phyloP scores from a whole-genome alignment of 2,329 filamentous ascomycete species.

The Colletotrichum chrysophilum region DNA sequence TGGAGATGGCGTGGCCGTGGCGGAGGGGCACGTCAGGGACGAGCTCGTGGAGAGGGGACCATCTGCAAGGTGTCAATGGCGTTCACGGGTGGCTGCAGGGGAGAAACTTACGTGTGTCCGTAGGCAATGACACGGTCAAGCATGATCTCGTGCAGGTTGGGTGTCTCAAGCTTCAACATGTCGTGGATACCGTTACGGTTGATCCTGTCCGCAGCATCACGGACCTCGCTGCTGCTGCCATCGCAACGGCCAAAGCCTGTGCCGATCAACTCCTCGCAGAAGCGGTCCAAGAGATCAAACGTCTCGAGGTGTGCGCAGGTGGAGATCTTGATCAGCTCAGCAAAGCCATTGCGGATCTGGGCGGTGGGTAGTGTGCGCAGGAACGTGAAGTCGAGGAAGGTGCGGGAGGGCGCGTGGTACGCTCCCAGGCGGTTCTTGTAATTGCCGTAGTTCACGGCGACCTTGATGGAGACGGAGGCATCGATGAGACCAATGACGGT shows the following conservation, averaged over 20 bases:
- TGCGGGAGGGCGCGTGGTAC: constrained; percentile 75
- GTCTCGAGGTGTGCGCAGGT: constrained; percentile 71
- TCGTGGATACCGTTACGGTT: constrained; percentile 73
- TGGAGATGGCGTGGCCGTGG: constrained; percentile 76
- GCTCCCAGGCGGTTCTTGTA: constrained; percentile 79
- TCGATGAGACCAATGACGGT: constrained; percentile 79
- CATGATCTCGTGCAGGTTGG: constrained; percentile 76
- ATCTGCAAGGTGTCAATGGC: constrained; percentile 41
- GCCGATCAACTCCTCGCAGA: constrained; percentile 70
- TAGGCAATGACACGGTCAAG: constrained; percentile 77
- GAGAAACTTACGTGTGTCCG: constrained; percentile 64
- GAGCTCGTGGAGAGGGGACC: constrained; percentile 76
- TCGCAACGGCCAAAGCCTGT: constrained; percentile 69
- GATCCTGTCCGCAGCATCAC: constrained; percentile 68
- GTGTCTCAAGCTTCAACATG: constrained; percentile 77
- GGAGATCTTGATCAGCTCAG: constrained; percentile 78
- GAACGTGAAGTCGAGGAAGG: constrained; percentile 77
- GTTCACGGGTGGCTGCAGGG: not conserved
- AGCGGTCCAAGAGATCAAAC: constrained; percentile 71
- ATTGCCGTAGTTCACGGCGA: constrained; percentile 78
- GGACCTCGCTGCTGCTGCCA: constrained; percentile 59
- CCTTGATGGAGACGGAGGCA: constrained; percentile 77
- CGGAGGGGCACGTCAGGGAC: constrained; percentile 71
- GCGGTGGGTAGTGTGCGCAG: constrained; percentile 69
- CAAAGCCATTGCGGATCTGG: constrained; percentile 76